phyloP scores from a whole-genome alignment of 1,284 basidiomycete species.

The Ustilago curta region DNA sequence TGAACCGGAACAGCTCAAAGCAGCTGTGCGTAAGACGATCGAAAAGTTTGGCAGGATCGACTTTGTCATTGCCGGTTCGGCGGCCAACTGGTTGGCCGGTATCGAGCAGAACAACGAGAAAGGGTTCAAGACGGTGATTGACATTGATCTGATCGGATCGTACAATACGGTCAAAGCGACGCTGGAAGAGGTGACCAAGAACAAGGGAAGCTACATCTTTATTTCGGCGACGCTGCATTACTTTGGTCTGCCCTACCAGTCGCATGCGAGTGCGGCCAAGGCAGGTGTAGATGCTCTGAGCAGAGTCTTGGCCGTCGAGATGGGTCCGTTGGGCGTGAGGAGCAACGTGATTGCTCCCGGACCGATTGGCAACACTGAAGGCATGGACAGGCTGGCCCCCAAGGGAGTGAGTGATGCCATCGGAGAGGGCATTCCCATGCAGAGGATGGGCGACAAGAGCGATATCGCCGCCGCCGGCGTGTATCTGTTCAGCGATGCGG shows the following conservation, averaged over 20 bases:
- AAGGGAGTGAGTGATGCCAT: conserved; percentile 69
- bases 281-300: conserved; percentile 91
- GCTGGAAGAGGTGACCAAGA: conserved; percentile 57
- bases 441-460: conserved; percentile 69
- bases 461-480: conserved; percentile 85
- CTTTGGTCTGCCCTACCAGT: conserved; percentile 87
- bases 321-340: conserved; percentile 90
- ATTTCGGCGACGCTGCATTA: conserved; percentile 93
- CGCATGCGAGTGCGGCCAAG: conserved; percentile 93
- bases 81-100: conserved; percentile 69
- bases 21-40: conserved; percentile 81
- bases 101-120: conserved; percentile 66
- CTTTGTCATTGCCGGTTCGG: conserved; percentile 88
- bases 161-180: conserved; percentile 82
- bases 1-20: conserved; percentile 78
- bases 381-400: conserved; percentile 79
- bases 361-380: conserved; percentile 86
- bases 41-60: conserved; percentile 87
- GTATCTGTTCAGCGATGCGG: conserved; percentile 90
- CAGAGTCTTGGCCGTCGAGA: conserved; percentile 87
- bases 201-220: conserved; percentile 83
- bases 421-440: conserved; percentile 56
- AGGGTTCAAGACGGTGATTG: conserved; percentile 86
- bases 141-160: conserved; percentile 92
- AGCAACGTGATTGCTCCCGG: conserved; percentile 92